Percentiles rank a stretch among this genome's conserved stretches.
phyloP scores from a whole-genome alignment of 2,329 filamentous ascomycete genomes.

The Gaeumannomyces tritici region DNA sequence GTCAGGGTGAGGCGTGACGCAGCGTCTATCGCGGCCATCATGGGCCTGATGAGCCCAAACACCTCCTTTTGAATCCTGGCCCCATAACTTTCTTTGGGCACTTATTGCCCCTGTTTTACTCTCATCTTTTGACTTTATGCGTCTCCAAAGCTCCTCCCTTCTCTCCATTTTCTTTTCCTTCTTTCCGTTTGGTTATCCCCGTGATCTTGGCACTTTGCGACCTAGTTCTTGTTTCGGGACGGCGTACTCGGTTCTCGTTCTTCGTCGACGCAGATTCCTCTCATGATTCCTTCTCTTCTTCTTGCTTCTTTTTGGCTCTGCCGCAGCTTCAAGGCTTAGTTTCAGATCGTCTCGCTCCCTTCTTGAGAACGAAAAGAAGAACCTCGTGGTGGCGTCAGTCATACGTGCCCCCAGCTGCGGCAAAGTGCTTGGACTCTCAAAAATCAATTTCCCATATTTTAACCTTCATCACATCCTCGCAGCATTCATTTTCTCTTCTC shows the following conservation, averaged over 20 bases:
- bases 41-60: no score
- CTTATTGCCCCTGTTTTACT: not conserved
- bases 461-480: not conserved
- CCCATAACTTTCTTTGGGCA: not conserved
- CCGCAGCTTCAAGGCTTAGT: not conserved
- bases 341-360: not conserved
- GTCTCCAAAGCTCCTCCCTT: not conserved
- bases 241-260: conserved; percentile 18
- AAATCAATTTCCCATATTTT: not conserved
- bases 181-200: not conserved
- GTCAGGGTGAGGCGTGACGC: not conserved
- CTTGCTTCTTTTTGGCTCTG: not conserved
- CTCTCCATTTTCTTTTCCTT: not conserved
- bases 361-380: not conserved
- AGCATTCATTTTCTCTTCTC: conserved; percentile 1
- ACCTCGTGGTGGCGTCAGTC: not conserved
- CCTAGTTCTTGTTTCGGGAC: conserved; percentile 8
- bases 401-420: not conserved
- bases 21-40: not conserved
- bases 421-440: not conserved
- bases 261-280: conserved; percentile 15
- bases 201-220: not conserved
- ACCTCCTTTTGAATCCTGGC: no score
- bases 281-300: conserved; percentile 11
- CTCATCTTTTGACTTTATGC: not conserved